Evolutionary conservation across 108 stramenopile species (phyloP), one percentile per base, ranked within the genome.

Genomic region (Asterionellopsis glacialis): DNA sequence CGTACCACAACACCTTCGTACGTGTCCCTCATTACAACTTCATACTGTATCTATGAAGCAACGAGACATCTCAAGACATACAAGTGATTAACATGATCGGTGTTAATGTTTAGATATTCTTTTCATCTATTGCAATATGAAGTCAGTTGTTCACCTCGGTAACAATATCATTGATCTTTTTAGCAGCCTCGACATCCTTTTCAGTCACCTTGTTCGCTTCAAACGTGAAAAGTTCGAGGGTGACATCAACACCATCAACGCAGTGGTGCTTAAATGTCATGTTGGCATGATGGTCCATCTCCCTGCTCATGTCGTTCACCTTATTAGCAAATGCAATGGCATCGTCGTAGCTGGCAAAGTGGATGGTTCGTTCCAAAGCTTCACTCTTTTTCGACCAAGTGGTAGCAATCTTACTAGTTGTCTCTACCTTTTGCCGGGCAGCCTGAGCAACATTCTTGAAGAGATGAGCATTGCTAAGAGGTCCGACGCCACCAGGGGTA

Each of bases 221-320:
- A 22, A 61, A 76, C 16, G 70, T 59, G 55, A 76, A 76, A 45
- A 71, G 67, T 41, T 64, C 55, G 54, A 79, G 16, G 14, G 53
- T 49, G 12, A 79, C 53, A 24, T 74, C 68, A 16, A 74, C 73
- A 7, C 77, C 77, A 41, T 74, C 24, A 6, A 65, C 69, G 24
- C 77, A 79, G 23, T 74, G 56, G 45, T 79, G 77, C 19, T 33
- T 65, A 19, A 74, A 59, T 16, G 28, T 51, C 41, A 79, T 67
- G 41, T 79, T 67, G 15, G 77, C 72, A 60, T 79, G 77, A 38
- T 79, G 77, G 28, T 79, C 77, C 45, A 77, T 63, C 23, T 50
- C 44, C 44, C 49, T 69, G 18, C 68, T 69, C 57, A 73, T 51
- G 9, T 39, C 44, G 42, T 64, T 59, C 40, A 77, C 64, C 51